phyloP scores from a whole-genome alignment of 1,139 yeast species.

The Lodderomyces jiufengensis region DNA sequence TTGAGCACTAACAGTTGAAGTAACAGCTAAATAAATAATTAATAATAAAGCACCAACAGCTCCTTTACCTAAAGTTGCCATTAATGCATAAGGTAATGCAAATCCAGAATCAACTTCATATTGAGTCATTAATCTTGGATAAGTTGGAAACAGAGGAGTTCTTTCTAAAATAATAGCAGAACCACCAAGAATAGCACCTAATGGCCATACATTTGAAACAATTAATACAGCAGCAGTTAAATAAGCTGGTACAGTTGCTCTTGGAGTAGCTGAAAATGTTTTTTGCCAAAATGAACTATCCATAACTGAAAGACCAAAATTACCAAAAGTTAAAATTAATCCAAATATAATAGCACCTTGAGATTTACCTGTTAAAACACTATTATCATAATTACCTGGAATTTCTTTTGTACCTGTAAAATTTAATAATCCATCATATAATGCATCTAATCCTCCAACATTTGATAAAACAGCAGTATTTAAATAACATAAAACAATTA shows the following conservation, averaged over 20 bases:
- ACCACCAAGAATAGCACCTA: conserved; percentile 28
- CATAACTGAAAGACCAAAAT: conserved; percentile 29
- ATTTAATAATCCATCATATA: conserved; percentile 22
- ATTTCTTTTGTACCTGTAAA: conserved; percentile 18
- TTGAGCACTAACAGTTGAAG: conserved; percentile 32
- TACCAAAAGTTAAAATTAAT: conserved; percentile 26
- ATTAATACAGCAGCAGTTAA: conserved; percentile 30
- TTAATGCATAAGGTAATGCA: conserved; percentile 25
- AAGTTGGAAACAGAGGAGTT: conserved; percentile 25
- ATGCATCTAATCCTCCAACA: conserved; percentile 28
- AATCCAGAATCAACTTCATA: conserved; percentile 27
- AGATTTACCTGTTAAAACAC: conserved; percentile 32
- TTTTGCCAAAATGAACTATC: conserved; percentile 35
- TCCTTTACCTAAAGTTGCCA: conserved; percentile 26
- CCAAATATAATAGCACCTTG: conserved; percentile 30
- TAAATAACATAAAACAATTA: conserved; percentile 27
- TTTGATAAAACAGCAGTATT: conserved; percentile 25
- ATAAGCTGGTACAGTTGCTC: conserved; percentile 37
- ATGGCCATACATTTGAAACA: conserved; percentile 31
- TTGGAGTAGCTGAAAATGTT: conserved; percentile 30
- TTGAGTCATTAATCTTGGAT: conserved; percentile 25
- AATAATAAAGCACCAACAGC: conserved; percentile 29
- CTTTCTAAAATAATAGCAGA: conserved; percentile 25
- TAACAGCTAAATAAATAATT: conserved; percentile 28
- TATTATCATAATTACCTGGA: conserved; percentile 32